Base-by-base conservation (phyloP, 768 basidiomycete genomes). In the Leucogyrophana mollusca region DNA sequence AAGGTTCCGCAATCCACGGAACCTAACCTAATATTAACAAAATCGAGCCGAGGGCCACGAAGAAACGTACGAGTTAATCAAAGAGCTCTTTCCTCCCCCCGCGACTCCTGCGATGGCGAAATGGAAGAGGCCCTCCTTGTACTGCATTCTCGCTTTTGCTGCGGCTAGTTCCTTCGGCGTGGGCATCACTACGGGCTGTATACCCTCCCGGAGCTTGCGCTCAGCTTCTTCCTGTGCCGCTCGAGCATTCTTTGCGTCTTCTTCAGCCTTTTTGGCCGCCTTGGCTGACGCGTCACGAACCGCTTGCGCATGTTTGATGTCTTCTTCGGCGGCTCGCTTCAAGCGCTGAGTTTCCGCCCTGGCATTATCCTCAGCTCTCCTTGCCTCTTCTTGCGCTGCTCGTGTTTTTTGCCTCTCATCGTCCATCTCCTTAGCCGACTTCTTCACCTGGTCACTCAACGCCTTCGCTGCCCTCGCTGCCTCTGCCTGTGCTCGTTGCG, bases 51-150 rank as follows among this genome's bases (percentile, higher is more conserved):
- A 13, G 27, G 40, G 60, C 39, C 34, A 54, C 60, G 36, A 60
- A 51, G 40, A 60, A 55, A 36, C 51, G 48, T 21, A 49, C 22
- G 60, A 53, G 45, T 65, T 63, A 40, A 65, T 49, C 43, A 65
- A 43, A 9, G 62, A 63, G n/a, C 62, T 63, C 43, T 65, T 65
- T 17, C 63, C 63, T 13, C 51, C 57, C 6, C 59, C 61, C 3
- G 56, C 49, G 20, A 48, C 30, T 11, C 64, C 61, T 46, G 58
- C 59, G 40, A 65, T 44, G 27, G 60, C 64, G 27, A 65, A 55
- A 46, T 65, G 60, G 30, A 58, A 56, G 21, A 55, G 40, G 3
- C 54, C 55, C 22, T 62, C 59, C 41, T 25, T 17, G 22, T 51
- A 51, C 30, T 51, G 46, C 13, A 51, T 39, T 16, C 13, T 40